Evolutionary conservation across 768 basidiomycete genomes (phyloP).

Genomic region (Suillus occidentalis): DNA sequence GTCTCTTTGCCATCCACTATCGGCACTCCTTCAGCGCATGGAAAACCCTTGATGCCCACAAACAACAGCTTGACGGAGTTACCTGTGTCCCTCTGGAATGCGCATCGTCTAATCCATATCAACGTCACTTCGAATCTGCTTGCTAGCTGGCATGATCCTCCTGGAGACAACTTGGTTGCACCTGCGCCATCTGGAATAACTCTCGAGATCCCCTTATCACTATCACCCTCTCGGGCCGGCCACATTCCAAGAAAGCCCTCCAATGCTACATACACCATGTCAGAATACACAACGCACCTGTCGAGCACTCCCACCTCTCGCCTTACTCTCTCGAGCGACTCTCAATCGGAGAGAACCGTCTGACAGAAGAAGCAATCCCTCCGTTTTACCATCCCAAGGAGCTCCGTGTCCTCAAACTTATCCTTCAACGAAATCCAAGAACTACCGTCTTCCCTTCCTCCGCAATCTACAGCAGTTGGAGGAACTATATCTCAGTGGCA

Average conservation of each 20-base stretch:
- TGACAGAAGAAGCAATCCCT: constrained; percentile 78
- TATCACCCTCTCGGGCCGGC: constrained; percentile 14
- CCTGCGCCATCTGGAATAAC: constrained; percentile 21
- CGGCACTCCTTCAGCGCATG: constrained; percentile 72
- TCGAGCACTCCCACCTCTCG: constrained; percentile 54
- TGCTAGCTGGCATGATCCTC: constrained; percentile 68
- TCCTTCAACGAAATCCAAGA: constrained; percentile 95
- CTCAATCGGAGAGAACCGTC: constrained; percentile 86
- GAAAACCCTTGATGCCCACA: constrained; percentile 81
- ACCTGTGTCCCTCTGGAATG: constrained; percentile 85
- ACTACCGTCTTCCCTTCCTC: constrained; percentile 76
- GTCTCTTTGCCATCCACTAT: constrained; percentile 73
- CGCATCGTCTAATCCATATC: constrained; percentile 61
- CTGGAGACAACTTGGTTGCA: constrained; percentile 32
- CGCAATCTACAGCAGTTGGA: constrained; percentile 67
- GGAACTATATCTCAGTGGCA: constrained; percentile 94
- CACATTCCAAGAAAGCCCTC: constrained; percentile 35
- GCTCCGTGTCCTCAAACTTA: constrained; percentile 81
- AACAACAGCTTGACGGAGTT: constrained; percentile 85
- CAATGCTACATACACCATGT: constrained; percentile 18
- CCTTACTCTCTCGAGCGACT: constrained; percentile 72
- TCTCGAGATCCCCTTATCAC: constrained; percentile 20
- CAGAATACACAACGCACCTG: constrained; percentile 26
- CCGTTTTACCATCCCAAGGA: constrained; percentile 70
- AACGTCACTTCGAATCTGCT: constrained; percentile 91